Base-by-base conservation (phyloP, 306 rosid species). In the Macrotyloma uniflorum region DNA sequence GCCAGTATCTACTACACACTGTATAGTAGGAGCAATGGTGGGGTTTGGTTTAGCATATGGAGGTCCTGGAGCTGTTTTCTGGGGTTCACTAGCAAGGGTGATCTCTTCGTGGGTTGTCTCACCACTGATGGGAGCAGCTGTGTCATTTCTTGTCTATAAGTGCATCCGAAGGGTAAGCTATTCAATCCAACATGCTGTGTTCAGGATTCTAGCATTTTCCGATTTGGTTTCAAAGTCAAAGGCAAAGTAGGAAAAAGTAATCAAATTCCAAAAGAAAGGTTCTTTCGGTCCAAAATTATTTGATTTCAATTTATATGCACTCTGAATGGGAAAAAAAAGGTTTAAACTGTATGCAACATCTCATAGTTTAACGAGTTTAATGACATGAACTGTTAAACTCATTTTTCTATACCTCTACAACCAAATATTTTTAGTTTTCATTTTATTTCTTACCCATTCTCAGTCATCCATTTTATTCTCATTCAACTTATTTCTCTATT, bases 1-100 rank as follows among this genome's bases (percentile, higher is more conserved):
- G 98, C 98, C 98, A 2, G 97, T 95, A 66, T 95, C 98, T 26
- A 92, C 98, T 23, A 95, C 98, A n/a, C 98, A 95, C 76, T 95
- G 98, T 78, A 95, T 95, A 79, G 98, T 92, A 12, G 98, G 98
- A 81, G 95, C 98, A 18, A 95, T 95, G 98, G 98, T 95, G 35
- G 98, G 98, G 70, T 95, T 95, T 76, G 98, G 97, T 66, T 83
- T 96, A 8, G 91, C 42, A 35, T 96, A 93, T 69, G 99, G 99
- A 10, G 99, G 98, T 74, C 47, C 90, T 20, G 93, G 91, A 55
- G 99, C 99, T 1, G 98, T 96, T 78, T 96, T 88, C 83, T 95
- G 99, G 99, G 93, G 94, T 78, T 95, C 99, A 15, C 75, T 95
- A 50, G 99, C 98, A 1, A 91, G 95, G 79, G 99, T 96, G 40